These are phyloP conservation scores for Gynandropsis gynandra DNA, from an alignment of 345 rosid species.

Conservation along the genomic window DNA sequence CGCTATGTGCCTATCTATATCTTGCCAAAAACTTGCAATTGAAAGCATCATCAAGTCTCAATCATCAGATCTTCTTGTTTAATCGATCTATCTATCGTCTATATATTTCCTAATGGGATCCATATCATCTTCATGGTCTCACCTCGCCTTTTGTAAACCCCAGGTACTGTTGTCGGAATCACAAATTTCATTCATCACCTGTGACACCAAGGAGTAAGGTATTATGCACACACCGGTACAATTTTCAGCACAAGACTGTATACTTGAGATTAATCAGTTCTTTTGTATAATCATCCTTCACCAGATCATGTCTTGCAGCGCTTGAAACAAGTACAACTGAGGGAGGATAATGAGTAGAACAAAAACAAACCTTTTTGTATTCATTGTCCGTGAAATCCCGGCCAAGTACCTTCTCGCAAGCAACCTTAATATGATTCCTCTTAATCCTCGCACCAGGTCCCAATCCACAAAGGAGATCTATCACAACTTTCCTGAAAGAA, in stretches of 20 bases:
- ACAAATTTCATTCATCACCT: conserved; percentile 62
- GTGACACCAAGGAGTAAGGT: conserved; percentile 7
- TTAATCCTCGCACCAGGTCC: conserved; percentile 52
- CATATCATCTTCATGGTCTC: neutral
- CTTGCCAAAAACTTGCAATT: too few species aligned
- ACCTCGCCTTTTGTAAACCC: conserved; percentile 40
- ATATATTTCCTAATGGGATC: too few species aligned
- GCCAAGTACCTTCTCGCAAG: conserved; percentile 36
- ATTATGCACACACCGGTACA: neutral
- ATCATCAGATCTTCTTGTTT: too few species aligned
- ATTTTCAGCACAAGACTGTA: too few species aligned
- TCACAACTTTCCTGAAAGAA: conserved; percentile 55
- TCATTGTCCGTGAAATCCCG: conserved; percentile 42
- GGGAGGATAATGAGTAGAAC: neutral
- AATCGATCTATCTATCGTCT: too few species aligned
- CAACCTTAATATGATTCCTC: conserved; percentile 54
- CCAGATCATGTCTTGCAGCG: neutral
- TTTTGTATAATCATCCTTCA: neutral
- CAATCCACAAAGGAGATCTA: conserved; percentile 43
- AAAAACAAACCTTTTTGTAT: conserved; percentile 47
- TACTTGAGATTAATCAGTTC: neutral
- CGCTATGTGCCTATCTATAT: too few species aligned
- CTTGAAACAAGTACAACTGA: too few species aligned
- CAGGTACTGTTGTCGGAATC: conserved; percentile 50
- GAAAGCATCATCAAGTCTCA: too few species aligned